Conservation (phyloP, 345 rosid genomes). For the rapeseed (Brassica napus) region Da-Ae NC_063440.1:25383001-25383500, state of each 20-base stretch:
- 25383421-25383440: constrained; percentile 5
- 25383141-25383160: constrained; percentile 87
- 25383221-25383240: constrained; percentile 62
- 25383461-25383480: constrained; percentile 19
- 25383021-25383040: constrained; percentile 66
- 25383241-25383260: constrained; percentile 56
- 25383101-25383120: constrained; percentile 88
- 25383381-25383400: constrained; percentile 36
- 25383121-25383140: constrained; percentile 72
- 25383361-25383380: constrained; percentile 37
- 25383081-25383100: constrained; percentile 96
- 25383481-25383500: constrained; percentile 38
- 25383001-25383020: constrained; percentile 70
- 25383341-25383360: constrained; percentile 17
- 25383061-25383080: constrained; percentile 73
- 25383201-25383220: constrained; percentile 96
- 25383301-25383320: constrained; percentile 13
- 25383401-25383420: constrained; percentile 26
- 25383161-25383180: constrained; percentile 84
- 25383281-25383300: constrained; percentile 45
- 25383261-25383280: constrained; percentile 41
- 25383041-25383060: constrained; percentile 62
- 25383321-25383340: not conserved
- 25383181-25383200: constrained; percentile 93
- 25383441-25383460: not conserved